phyloP scores from a whole-genome alignment of 768 basidiomycete species.

The Hortiboletus campestris region DNA sequence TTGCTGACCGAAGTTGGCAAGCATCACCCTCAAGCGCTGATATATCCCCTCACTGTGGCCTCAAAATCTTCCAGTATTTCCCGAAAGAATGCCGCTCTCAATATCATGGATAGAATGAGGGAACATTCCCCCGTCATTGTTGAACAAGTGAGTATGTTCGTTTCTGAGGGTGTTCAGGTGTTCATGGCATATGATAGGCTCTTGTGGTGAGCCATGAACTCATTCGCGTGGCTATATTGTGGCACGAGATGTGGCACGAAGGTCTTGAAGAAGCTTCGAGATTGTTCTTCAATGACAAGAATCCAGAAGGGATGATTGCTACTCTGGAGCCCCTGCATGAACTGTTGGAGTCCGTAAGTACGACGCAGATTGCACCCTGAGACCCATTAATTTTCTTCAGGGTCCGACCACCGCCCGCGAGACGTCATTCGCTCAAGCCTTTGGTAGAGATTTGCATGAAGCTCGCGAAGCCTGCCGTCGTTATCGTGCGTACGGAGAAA shows the following conservation, averaged over 20 bases:
- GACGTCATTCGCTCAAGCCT: conserved; percentile 91
- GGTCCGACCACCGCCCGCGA: conserved; percentile 94
- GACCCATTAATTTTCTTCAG: conserved; percentile 38
- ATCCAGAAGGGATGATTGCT: conserved; percentile 96
- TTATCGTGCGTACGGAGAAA: conserved; percentile 83
- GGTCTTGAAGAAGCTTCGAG: conserved; percentile 97
- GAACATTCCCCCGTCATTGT: conserved; percentile 89
- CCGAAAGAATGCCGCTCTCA: conserved; percentile 77
- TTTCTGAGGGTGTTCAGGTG: neutral
- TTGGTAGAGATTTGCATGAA: conserved; percentile 87
- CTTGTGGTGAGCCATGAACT: conserved; percentile 88
- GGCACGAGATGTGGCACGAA: conserved; percentile 99
- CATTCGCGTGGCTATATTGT: conserved; percentile 95
- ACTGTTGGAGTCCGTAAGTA: conserved; percentile 78
- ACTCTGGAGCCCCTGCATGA: conserved; percentile 91
- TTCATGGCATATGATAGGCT: conserved; percentile 46
- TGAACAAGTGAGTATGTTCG: conserved; percentile 59
- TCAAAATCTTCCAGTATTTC: conserved; percentile 88
- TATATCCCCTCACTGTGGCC: conserved; percentile 94
- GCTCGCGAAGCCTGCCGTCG: conserved; percentile 89
- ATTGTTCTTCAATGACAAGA: conserved; percentile 94
- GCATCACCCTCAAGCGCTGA: conserved; percentile 95
- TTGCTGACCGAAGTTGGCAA: conserved; percentile 91
- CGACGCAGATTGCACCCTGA: neutral
- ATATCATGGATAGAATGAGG: conserved; percentile 89